These are phyloP conservation scores for Mucuna pruriens DNA, from an alignment of 306 rosid genomes.

Conservation along the genomic window DNA sequence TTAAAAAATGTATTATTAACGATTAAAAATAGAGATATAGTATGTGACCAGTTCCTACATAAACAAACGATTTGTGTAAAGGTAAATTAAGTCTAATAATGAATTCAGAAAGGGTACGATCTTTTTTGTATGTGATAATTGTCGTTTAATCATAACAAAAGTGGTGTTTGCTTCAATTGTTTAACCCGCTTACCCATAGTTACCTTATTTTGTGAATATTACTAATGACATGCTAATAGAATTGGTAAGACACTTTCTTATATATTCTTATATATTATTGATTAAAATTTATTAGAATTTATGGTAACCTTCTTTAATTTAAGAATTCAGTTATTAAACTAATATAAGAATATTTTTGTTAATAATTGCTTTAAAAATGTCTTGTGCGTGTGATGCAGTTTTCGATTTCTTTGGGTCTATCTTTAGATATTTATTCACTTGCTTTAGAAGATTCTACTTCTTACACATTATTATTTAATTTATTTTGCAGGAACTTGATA, in stretches of 20 bases:
- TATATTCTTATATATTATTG: too few relatives aligned
- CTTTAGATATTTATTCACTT: not conserved
- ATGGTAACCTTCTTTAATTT: too few relatives aligned
- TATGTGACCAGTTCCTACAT: too few relatives aligned
- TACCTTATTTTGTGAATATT: not conserved
- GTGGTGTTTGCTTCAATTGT: not conserved
- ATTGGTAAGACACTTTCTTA: too few relatives aligned
- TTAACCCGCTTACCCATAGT: not conserved
- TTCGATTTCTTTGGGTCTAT: not conserved
- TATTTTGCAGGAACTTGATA: constrained; percentile 38
- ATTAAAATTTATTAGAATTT: too few relatives aligned
- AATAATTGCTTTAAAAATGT: not conserved
- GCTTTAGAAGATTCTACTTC: not conserved
- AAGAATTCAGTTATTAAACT: too few relatives aligned
- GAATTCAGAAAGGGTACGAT: too few relatives aligned
- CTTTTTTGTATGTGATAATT: not conserved
- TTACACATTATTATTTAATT: not conserved
- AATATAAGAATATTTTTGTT: too few relatives aligned
- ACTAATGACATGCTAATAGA: not conserved
- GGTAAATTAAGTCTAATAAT: too few relatives aligned
- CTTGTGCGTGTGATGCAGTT: not conserved
- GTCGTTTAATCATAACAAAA: not conserved
- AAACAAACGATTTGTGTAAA: too few relatives aligned
- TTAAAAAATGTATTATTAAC: too few relatives aligned
- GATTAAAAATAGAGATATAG: too few relatives aligned